Conservation (phyloP, 805 yeast species). For the Priceomyces castillae region DNA sequence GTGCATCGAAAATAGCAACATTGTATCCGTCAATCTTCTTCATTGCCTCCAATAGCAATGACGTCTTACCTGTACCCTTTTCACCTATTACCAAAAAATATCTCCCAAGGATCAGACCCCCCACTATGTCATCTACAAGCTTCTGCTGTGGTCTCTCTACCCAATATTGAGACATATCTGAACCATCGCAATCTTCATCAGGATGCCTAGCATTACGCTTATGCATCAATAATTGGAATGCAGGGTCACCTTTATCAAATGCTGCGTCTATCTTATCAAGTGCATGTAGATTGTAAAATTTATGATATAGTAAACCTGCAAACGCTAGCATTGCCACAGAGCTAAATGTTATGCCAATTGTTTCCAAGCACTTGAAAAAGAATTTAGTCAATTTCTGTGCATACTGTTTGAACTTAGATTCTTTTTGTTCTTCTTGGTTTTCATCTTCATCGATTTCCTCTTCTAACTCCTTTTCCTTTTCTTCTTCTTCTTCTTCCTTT, state of each 20-base stretch:
- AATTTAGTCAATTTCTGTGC: slow-evolving; percentile 22
- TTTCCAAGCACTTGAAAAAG: slow-evolving; percentile 52
- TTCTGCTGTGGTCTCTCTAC: slow-evolving; percentile 68
- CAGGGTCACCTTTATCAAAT: slow-evolving; percentile 65
- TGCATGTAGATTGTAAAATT: slow-evolving; percentile 56
- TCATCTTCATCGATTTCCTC: slow-evolving; percentile 13
- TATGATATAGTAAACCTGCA: slow-evolving; percentile 72
- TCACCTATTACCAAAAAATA: slow-evolving; percentile 76
- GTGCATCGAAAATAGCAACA: slow-evolving; percentile 76
- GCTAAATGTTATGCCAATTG: slow-evolving; percentile 69
- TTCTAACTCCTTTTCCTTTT: slow-evolving; percentile 11
- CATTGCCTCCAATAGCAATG: slow-evolving; percentile 70
- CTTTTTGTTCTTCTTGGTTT: slow-evolving; percentile 14
- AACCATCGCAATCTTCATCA: slow-evolving; percentile 15
- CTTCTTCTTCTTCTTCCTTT: slow-evolving; percentile 12
- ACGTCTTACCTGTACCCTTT: slow-evolving; percentile 83
- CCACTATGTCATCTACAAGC: slow-evolving; percentile 59
- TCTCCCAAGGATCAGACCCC: slow-evolving; percentile 63
- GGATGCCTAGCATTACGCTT: slow-evolving; percentile 34
- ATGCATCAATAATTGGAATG: slow-evolving; percentile 58
- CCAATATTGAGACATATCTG: slow-evolving; percentile 47
- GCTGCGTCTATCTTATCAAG: slow-evolving; percentile 62
- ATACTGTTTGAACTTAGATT: slow-evolving; percentile 17
- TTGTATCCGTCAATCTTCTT: slow-evolving; percentile 58
- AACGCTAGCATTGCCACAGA: slow-evolving; percentile 65